Base-by-base conservation (phyloP, 768 basidiomycete genomes). In the Collybia sp. region DNA sequence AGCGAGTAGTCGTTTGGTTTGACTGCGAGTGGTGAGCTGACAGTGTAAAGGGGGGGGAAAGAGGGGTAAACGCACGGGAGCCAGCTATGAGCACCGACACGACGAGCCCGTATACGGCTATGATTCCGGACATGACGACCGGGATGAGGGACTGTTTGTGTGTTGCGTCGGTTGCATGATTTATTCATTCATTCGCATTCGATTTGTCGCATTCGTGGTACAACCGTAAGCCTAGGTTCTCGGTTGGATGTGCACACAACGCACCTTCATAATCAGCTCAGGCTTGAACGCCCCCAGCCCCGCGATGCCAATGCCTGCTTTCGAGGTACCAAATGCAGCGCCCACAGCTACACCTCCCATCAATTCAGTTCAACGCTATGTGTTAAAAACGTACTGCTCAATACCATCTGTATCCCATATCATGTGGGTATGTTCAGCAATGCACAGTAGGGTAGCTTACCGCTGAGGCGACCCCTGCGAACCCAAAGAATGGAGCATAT, bases 41-140 rank as follows among this genome's bases (percentile, higher is more conserved):
- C 42, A 19, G 41, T 25, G 15, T 6, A 3, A 36, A 47, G 5
- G 6, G 41, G 6, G n/a, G 35, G 44, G 32, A 13, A 18, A 25
- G 46, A 16, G 40, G 32, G 35, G 41, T 41, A 16, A 43, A 69
- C 76, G 51, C 53, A 76, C 72, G 46, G 51, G 67, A 58, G 46
- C 90, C 90, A 13, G 87, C 77, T 50, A 96, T 96, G 46, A 98
- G 79, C 25, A 97, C 94, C 3, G 91, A 89, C 12, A 97, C 94
- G 8, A 98, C 95, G 35, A 98, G 77, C 6, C 94, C 94, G 60
- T 97, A 98, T 32, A 98, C 94, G 25, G 94, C 93, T 54, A 96
- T 94, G 65, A 96, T 96, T 69, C 94, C 93, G 47, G 92, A 89
- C 93, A 97, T 96, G 64, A 98, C 93, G 31, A 96, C 93, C 3